Evolutionary conservation across 2,329 filamentous ascomycete genomes (phyloP).

Genomic region (Venturia effusa): DNA sequence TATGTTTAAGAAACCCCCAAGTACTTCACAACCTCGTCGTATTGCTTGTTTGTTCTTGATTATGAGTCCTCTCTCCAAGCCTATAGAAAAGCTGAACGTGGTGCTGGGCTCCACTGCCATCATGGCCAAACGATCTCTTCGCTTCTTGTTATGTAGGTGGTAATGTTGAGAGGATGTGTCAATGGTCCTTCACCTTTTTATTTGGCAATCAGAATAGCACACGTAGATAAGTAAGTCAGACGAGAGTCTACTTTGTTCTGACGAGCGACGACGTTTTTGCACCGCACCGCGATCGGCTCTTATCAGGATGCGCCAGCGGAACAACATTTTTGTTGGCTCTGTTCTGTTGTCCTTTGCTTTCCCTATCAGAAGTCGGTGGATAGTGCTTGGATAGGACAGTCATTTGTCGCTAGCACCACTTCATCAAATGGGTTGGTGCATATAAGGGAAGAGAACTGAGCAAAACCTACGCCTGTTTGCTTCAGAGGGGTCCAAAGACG

Average conservation of each 20-base stretch:
- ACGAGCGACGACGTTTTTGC: neutral
- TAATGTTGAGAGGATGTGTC: neutral
- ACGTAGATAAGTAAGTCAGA: neutral
- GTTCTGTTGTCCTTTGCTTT: neutral
- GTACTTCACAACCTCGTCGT: neutral
- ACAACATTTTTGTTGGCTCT: neutral
- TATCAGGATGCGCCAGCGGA: neutral
- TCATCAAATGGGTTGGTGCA: too few relatives aligned
- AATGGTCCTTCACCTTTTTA: neutral
- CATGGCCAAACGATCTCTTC: neutral
- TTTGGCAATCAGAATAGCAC: neutral
- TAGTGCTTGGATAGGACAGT: too few relatives aligned
- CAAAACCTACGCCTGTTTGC: too few relatives aligned
- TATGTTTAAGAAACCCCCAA: neutral
- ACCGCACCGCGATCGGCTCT: neutral
- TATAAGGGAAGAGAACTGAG: too few relatives aligned
- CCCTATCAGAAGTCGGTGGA: neutral
- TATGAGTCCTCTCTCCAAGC: neutral
- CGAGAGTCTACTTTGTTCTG: neutral
- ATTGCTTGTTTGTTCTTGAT: neutral
- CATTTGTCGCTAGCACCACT: too few relatives aligned
- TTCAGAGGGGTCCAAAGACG: too few relatives aligned
- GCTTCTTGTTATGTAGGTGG: neutral
- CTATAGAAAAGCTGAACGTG: neutral
- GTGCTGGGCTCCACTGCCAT: too few relatives aligned